These are phyloP conservation scores for Chrysochromulina tobinii DNA, from an alignment of 78 protist genomes.

Conservation along the genomic window DNA sequence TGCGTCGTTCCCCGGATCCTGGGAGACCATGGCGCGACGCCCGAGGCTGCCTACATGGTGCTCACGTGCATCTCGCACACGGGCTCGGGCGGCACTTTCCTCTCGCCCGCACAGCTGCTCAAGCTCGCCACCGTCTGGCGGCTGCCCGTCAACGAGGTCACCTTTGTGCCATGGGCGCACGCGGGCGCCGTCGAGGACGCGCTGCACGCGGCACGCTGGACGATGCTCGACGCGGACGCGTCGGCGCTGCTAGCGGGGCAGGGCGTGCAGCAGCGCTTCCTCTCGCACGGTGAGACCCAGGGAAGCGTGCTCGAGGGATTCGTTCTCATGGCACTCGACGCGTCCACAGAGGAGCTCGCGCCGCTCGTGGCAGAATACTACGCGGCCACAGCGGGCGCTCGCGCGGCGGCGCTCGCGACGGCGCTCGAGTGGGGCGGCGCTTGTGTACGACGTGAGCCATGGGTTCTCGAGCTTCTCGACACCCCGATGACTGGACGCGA, in stretches of 20 bases:
- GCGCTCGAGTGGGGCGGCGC: background rate
- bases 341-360: background rate
- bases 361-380: background rate
- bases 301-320: constrained; percentile 16
- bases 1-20: background rate
- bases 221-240: background rate
- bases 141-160: constrained; percentile 4
- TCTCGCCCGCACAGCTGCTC: constrained; percentile 5
- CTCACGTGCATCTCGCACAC: constrained; percentile 4
- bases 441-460: background rate
- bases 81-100: background rate
- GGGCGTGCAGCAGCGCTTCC: background rate
- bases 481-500: too few relatives aligned
- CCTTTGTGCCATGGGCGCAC: background rate
- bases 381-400: background rate
- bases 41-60: background rate
- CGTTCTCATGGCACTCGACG: background rate
- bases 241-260: background rate
- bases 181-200: background rate
- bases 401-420: background rate
- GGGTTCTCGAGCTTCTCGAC: too few relatives aligned
- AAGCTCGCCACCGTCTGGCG: background rate
- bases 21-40: constrained; percentile 21
- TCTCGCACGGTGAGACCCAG: background rate
- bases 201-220: constrained; percentile 13